Evolutionary conservation across 2,329 filamentous ascomycete genomes (phyloP).

Genomic region (Cordyceps cicadae): DNA sequence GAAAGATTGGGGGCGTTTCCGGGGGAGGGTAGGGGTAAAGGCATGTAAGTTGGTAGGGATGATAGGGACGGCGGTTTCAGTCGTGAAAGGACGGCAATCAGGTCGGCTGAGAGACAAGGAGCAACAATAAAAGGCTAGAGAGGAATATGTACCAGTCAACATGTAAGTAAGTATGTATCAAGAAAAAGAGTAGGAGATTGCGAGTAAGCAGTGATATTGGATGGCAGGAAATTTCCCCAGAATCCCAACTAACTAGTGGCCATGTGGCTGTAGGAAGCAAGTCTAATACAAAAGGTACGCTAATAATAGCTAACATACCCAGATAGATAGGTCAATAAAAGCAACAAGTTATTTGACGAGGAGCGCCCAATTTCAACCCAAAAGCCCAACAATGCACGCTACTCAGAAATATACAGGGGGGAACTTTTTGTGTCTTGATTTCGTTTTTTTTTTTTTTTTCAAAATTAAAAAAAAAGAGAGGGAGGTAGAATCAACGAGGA

Average conservation of each 20-base stretch:
- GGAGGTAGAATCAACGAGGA: background rate
- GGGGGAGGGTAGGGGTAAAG: background rate
- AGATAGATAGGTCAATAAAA: no score
- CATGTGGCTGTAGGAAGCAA: no score
- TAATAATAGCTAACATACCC: no score
- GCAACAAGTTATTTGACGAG: no score
- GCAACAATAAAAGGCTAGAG: background rate
- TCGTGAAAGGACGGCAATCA: background rate
- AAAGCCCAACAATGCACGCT: background rate
- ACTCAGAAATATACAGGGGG: background rate
- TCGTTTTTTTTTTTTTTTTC: no score
- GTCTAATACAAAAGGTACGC: no score
- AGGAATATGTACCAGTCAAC: background rate
- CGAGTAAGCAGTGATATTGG: background rate
- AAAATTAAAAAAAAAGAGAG: background rate
- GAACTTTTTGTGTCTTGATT: no score
- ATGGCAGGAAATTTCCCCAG: background rate
- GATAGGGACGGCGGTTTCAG: background rate
- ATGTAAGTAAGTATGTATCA: no score
- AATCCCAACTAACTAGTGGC: background rate
- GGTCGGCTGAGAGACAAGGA: background rate
- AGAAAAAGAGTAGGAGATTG: conserved; percentile 7
- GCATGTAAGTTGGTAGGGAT: no score
- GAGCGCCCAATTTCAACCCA: conserved; percentile 1
- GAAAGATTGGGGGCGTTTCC: background rate